Percentiles rank a stretch among this genome's conserved stretches.
These are phyloP conservation scores for Penicillium psychrosexuale DNA, from an alignment of 2,329 filamentous ascomycete species.

Conservation along the genomic window DNA sequence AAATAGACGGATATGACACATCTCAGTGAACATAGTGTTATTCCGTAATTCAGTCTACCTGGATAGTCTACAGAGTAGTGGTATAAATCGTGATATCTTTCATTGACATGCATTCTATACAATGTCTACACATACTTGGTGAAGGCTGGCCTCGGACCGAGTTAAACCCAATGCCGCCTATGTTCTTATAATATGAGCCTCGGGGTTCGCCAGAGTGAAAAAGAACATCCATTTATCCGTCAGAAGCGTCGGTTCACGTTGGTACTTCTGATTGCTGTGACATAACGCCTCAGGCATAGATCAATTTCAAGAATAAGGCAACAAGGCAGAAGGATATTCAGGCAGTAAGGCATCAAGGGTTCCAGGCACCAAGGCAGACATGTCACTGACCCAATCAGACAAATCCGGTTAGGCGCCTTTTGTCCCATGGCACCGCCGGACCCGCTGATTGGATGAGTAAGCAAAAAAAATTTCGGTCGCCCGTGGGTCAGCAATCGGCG, in stretches of 20 bases:
- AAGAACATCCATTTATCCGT: slow-evolving; percentile 4
- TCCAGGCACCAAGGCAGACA: neutral
- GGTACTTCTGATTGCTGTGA: neutral
- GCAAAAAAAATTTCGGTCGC: slow-evolving; percentile 7
- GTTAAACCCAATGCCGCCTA: neutral
- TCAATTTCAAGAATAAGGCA: neutral
- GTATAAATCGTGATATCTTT: neutral
- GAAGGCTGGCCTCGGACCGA: neutral
- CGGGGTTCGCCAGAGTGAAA: neutral
- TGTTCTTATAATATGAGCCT: neutral
- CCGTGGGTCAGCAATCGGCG: slow-evolving; percentile 7
- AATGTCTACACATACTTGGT: neutral
- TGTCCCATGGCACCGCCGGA: neutral
- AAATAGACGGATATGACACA: neutral
- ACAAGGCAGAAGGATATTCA: neutral
- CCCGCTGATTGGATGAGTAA: slow-evolving; percentile 11
- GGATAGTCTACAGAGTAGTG: neutral
- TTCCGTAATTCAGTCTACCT: neutral
- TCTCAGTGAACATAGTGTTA: neutral
- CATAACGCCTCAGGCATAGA: neutral
- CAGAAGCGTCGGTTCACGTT: neutral
- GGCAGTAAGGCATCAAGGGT: neutral
- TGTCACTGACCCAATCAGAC: slow-evolving; percentile 1
- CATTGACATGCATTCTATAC: neutral
- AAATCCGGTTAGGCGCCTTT: neutral